Evolutionary conservation across 495 filamentous ascomycete species (phyloP).

Genomic region (Tuber melanosporum): DNA sequence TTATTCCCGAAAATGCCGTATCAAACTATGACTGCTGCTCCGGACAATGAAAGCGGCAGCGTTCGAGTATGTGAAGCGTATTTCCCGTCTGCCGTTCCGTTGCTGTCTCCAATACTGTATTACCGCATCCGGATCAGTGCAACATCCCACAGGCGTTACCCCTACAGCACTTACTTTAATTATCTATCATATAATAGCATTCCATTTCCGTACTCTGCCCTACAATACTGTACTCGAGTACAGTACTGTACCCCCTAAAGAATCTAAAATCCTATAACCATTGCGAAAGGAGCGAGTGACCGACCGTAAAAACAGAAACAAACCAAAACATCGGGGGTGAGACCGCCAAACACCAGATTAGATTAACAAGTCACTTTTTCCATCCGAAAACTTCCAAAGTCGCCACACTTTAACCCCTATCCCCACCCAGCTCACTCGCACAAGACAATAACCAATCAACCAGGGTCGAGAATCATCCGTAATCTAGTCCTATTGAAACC

Average conservation of each 20-base stretch:
- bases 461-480: too few relatives aligned
- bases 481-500: background rate
- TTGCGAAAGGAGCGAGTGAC: background rate
- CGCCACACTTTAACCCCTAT: background rate
- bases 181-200: background rate
- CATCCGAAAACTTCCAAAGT: background rate
- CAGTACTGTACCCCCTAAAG: background rate
- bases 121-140: background rate
- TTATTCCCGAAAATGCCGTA: background rate
- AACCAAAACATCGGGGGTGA: background rate
- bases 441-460: background rate
- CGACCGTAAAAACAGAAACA: background rate
- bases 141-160: background rate
- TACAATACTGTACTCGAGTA: background rate
- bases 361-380: background rate
- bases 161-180: too few relatives aligned
- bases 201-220: background rate
- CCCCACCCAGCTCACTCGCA: background rate
- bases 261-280: background rate
- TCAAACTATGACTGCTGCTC: background rate
- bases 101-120: background rate
- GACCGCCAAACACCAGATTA: background rate
- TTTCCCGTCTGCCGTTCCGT: background rate
- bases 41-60: background rate
- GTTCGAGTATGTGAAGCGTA: background rate